A percentile compares a stretch with the other conserved stretches of the same genome.
phyloP scores from a whole-genome alignment of 208 protist genomes.

The Acanthamoeba royreba region DNA sequence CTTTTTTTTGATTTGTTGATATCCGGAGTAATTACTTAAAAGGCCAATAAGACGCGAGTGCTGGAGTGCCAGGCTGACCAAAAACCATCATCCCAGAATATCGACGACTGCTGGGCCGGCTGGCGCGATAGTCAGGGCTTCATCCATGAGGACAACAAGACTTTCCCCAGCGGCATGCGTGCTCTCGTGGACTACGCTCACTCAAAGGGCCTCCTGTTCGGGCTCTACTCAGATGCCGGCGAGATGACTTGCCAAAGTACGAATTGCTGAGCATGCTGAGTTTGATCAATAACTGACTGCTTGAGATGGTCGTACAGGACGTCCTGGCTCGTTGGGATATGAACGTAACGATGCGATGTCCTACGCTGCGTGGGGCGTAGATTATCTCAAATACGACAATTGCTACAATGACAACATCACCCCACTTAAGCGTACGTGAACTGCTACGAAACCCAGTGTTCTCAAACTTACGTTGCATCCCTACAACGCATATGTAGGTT shows the following conservation, averaged over 20 bases:
- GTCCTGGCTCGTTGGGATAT: conserved; percentile 16
- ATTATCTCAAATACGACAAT: conserved; percentile 45
- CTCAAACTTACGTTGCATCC: background rate
- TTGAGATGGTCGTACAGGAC: conserved; percentile 45
- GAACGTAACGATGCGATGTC: background rate
- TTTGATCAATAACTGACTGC: background rate
- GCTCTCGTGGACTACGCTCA: conserved; percentile 48
- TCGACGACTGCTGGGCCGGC: conserved; percentile 56
- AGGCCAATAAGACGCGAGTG: background rate
- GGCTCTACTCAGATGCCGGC: conserved; percentile 50
- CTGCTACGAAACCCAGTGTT: background rate
- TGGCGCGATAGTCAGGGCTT: background rate
- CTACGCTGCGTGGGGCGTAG: conserved; percentile 9
- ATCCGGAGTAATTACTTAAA: no score
- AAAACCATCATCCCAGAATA: conserved; percentile 50
- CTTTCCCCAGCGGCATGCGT: conserved; percentile 56
- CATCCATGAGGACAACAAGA: conserved; percentile 31
- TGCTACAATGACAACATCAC: conserved; percentile 33
- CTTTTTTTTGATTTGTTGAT: background rate
- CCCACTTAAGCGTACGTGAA: background rate
- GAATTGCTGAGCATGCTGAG: background rate
- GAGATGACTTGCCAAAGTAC: background rate
- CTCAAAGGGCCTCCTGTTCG: conserved; percentile 55
- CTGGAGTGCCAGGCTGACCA: no score
- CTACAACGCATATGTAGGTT: conserved; percentile 17